Conservation (phyloP, 768 basidiomycete genomes). For the Rhizopogon salebrosus region DNA sequence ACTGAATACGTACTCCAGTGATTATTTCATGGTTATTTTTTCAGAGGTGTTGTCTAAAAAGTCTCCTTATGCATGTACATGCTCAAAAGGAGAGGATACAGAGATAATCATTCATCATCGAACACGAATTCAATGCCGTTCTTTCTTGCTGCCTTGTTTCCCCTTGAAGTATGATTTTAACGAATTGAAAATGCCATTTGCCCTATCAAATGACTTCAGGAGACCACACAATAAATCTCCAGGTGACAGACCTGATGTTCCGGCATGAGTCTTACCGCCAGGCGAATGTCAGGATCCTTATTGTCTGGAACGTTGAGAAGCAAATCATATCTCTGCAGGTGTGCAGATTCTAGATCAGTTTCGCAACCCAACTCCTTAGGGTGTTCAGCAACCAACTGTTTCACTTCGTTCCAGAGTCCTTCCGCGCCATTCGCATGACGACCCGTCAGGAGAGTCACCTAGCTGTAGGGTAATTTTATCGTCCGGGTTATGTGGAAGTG, state of each 20-base stretch:
- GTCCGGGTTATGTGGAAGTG: slow-evolving; percentile 71
- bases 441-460: slow-evolving; percentile 47
- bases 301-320: too few relatives aligned
- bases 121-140: slow-evolving; percentile 53
- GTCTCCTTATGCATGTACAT: neutral
- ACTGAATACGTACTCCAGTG: neutral
- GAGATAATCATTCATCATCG: slow-evolving; percentile 22
- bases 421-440: slow-evolving; percentile 50
- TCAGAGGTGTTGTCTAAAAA: neutral
- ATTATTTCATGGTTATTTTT: neutral
- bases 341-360: slow-evolving; percentile 62
- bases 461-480: slow-evolving; percentile 82
- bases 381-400: slow-evolving; percentile 23
- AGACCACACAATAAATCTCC: neutral
- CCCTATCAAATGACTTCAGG: slow-evolving; percentile 30
- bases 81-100: neutral
- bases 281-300: slow-evolving; percentile 38
- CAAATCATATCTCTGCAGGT: too few relatives aligned
- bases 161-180: slow-evolving; percentile 43
- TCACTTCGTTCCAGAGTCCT: slow-evolving; percentile 56
- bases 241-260: slow-evolving; percentile 51
- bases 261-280: slow-evolving; percentile 61
- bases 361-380: slow-evolving; percentile 39
- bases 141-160: slow-evolving; percentile 41
- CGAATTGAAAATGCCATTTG: slow-evolving; percentile 51